These are phyloP conservation scores for Saccharomyces uvarum DNA, from an alignment of 1,139 yeast genomes.

Conservation along the genomic window DNA sequence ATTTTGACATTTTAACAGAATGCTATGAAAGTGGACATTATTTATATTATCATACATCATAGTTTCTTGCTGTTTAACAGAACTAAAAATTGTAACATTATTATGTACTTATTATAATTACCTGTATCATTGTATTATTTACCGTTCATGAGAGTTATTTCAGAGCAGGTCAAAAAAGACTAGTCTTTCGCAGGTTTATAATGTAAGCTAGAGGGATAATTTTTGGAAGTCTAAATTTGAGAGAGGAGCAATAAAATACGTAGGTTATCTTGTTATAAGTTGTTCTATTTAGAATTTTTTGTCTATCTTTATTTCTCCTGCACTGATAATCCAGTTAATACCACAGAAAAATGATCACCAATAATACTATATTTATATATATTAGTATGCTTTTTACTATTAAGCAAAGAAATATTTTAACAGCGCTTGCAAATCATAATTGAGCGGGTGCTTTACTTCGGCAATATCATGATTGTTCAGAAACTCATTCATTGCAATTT, in stretches of 20 bases:
- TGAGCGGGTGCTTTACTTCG: slow-evolving; percentile 19
- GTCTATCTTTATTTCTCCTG: too few relatives aligned
- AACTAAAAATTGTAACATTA: background rate
- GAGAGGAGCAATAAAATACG: too few relatives aligned
- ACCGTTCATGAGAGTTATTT: background rate
- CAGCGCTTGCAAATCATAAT: slow-evolving; percentile 1
- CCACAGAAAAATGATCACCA: background rate
- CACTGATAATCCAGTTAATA: background rate
- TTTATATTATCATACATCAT: background rate
- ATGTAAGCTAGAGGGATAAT: too few relatives aligned
- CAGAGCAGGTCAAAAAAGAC: background rate
- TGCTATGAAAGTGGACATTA: background rate
- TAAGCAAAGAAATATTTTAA: background rate
- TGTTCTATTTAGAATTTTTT: too few relatives aligned
- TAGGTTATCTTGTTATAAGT: too few relatives aligned
- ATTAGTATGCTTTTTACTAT: background rate
- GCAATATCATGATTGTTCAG: slow-evolving; percentile 13
- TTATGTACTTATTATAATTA: background rate
- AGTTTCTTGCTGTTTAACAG: background rate
- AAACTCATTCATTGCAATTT: slow-evolving; percentile 16
- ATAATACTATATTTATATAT: background rate
- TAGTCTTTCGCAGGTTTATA: too few relatives aligned
- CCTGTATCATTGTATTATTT: background rate
- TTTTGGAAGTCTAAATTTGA: too few relatives aligned
- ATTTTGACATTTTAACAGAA: background rate